Evolutionary conservation across 2,329 filamentous ascomycete genomes (phyloP), one percentile per base, ranked within the genome.

Genomic region (Cryphonectria japonica): DNA sequence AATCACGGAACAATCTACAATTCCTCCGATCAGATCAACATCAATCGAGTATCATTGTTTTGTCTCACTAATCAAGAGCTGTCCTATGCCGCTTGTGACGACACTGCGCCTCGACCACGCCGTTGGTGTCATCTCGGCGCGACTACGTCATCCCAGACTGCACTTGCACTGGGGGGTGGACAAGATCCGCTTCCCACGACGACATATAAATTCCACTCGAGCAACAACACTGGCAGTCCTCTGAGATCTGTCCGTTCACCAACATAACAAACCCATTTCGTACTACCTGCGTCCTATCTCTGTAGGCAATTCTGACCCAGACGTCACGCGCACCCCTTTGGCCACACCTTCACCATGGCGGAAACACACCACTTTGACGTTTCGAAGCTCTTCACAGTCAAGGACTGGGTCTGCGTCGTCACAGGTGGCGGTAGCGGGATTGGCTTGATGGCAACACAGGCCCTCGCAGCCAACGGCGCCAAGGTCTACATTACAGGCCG

Each of bases 361-460:
- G 78, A 78, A 61, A 82, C 80, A 11, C 70, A 77, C 39, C 76
- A 79, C 4, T 80, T 82, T 69, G 76, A 78, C 29, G 77, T 76
- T 8, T 66, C 72, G 3, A 77, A 72, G 1, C 77, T 82, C 62
- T 82, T 82, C 72, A 76, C 75, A 4, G 78, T 79, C 34, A 74
- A 79, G 70, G 80, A 76, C 46, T 80, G 76, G 65, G 79, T 80
- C 16, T 80, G 79, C 29, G 79, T 82, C 14, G 74, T 82, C 54
- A 82, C 80, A 0, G 83, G 84, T 34, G 85, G 87, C 59, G 87
- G 87, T 43, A 87, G 90, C 70, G 90, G 89, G 37, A 91, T 92
- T 67, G 90, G 90, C 5, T 85, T 90, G 69, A 92, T 92, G 90
- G 52, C 43, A 29, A 32, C 88, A 2, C 88, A 92, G 75, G 87